These are phyloP conservation scores for Metarhizium anisopliae DNA, from an alignment of 2,329 filamentous ascomycete genomes.

Conservation along the genomic window DNA sequence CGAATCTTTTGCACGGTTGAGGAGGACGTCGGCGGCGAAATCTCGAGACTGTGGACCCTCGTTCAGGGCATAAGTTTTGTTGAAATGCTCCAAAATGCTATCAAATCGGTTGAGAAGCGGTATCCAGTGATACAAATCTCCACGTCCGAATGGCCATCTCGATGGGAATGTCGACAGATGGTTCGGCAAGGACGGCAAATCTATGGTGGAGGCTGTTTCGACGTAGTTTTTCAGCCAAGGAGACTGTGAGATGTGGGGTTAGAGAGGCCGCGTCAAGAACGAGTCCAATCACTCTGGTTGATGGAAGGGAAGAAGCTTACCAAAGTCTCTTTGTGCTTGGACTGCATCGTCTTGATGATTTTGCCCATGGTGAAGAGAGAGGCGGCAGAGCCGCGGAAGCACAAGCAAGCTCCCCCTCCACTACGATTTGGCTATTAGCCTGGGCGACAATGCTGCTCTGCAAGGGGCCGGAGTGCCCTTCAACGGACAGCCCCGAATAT, in stretches of 20 bases:
- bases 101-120: conserved; percentile 90
- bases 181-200: conserved; percentile 67
- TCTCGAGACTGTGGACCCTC: conserved; percentile 72
- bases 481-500: conserved; percentile 20
- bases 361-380: conserved; percentile 53
- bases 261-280: neutral
- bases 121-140: conserved; percentile 98
- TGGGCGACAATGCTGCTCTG: conserved; percentile 30
- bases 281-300: neutral
- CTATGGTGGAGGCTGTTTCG: conserved; percentile 54
- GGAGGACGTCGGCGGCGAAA: conserved; percentile 59
- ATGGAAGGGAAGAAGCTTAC: conserved; percentile 30
- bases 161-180: conserved; percentile 74
- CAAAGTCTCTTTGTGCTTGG: conserved; percentile 59
- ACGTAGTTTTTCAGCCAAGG: conserved; percentile 81
- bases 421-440: conserved; percentile 33
- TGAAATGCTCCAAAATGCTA: conserved; percentile 73
- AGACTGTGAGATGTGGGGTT: conserved; percentile 47
- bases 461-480: conserved; percentile 21
- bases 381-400: conserved; percentile 50
- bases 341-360: conserved; percentile 58
- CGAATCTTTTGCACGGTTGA: conserved; percentile 46
- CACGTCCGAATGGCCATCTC: conserved; percentile 89
- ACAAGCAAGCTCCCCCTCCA: conserved; percentile 47
- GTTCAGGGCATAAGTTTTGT: conserved; percentile 68